Evolutionary conservation across 2,329 filamentous ascomycete genomes (phyloP).

Genomic region (Fusarium torulosum): DNA sequence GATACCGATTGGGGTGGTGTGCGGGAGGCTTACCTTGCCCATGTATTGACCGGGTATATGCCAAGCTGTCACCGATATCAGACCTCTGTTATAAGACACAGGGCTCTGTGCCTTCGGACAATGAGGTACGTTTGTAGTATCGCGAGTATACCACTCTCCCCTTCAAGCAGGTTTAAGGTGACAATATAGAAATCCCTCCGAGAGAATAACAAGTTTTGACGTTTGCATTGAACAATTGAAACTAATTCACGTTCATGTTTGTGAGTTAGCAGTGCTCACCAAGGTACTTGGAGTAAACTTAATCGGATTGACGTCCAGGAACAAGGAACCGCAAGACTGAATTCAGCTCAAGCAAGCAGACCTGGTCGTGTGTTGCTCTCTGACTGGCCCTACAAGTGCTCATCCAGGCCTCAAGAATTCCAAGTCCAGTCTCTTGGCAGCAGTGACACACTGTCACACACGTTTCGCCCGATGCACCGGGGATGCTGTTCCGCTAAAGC

Average conservation of each 20-base stretch:
- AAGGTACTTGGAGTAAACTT: constrained; percentile 3
- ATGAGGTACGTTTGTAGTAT: constrained; percentile 18
- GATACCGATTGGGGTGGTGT: constrained; percentile 42
- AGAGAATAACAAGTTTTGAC: constrained; percentile 21
- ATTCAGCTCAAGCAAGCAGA: constrained; percentile 31
- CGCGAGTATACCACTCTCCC: constrained; percentile 1
- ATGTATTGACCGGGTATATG: constrained; percentile 33
- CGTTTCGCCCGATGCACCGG: constrained; percentile 13
- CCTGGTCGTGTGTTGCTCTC: constrained; percentile 46
- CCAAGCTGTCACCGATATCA: constrained; percentile 38
- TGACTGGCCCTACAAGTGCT: constrained; percentile 34
- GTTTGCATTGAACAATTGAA: constrained; percentile 9
- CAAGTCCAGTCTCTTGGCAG: constrained; percentile 31
- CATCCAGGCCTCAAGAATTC: constrained; percentile 6
- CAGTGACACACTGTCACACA: constrained; percentile 42
- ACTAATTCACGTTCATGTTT: not conserved
- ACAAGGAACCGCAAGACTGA: constrained; percentile 35
- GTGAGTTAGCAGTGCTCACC: constrained; percentile 14
- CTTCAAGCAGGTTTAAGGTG: constrained; percentile 25
- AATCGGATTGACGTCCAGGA: constrained; percentile 28
- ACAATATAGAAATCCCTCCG: constrained; percentile 22
- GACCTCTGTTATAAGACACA: constrained; percentile 32
- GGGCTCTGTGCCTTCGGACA: constrained; percentile 18
- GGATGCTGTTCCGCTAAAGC: constrained; percentile 32
- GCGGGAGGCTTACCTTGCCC: constrained; percentile 29